Evolutionary conservation across 441 rosid species (phyloP).

Genomic region (Populus hybrid): DNA sequence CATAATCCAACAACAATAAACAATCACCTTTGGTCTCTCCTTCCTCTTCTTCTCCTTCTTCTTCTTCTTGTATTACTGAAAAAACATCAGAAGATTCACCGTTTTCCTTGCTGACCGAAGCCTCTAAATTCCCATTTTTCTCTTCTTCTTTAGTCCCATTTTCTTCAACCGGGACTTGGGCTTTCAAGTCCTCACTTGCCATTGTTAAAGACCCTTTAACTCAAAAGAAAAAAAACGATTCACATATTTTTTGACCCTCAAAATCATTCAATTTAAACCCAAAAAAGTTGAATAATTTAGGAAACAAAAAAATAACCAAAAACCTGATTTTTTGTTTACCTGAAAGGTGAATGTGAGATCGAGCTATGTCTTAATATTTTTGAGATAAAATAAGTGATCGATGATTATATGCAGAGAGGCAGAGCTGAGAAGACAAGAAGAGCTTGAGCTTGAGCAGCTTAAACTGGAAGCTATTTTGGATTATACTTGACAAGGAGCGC

Average conservation of each 20-base stretch:
- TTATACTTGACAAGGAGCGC: too few species aligned
- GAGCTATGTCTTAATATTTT: not conserved
- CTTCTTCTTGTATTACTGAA: constrained; percentile 34
- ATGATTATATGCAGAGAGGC: not conserved
- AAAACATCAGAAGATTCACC: constrained; percentile 36
- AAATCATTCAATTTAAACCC: not conserved
- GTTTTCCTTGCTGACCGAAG: constrained; percentile 35
- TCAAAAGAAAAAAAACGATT: too few species aligned
- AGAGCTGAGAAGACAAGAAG: not conserved
- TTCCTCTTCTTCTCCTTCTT: constrained; percentile 53
- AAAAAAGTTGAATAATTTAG: not conserved
- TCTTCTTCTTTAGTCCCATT: constrained; percentile 21
- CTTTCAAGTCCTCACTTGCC: constrained; percentile 40
- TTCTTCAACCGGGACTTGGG: constrained; percentile 33
- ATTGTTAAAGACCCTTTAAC: constrained; percentile 21
- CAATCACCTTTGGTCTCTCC: constrained; percentile 51
- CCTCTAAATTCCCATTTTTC: constrained; percentile 34
- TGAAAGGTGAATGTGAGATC: not conserved
- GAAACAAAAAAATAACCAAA: not conserved
- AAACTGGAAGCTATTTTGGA: too few species aligned
- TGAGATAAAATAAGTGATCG: not conserved
- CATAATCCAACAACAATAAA: not conserved
- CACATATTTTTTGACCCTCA: not conserved
- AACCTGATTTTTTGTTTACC: not conserved
- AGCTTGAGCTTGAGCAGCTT: too few species aligned